phyloP scores from a whole-genome alignment of 2,329 filamentous ascomycete species.

The Alternaria sp. region DNA sequence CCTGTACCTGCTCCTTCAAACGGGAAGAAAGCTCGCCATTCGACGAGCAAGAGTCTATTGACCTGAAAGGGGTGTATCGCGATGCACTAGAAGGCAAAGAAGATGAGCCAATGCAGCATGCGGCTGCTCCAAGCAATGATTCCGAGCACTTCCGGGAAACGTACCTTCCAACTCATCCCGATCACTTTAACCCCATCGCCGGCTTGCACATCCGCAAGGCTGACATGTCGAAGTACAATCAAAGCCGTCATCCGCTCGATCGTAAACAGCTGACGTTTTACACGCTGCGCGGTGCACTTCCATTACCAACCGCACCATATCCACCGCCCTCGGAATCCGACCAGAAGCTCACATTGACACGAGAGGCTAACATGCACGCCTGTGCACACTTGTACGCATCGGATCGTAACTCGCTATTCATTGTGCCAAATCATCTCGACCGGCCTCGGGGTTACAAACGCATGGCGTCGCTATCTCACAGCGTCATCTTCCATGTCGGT shows the following conservation, averaged over 20 bases:
- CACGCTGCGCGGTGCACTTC: slow-evolving; percentile 43
- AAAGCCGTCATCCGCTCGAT: slow-evolving; percentile 43
- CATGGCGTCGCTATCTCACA: slow-evolving; percentile 43
- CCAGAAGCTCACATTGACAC: slow-evolving; percentile 8
- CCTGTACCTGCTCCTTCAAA: slow-evolving; percentile 61
- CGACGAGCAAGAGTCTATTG: slow-evolving; percentile 43
- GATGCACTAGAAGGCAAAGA: slow-evolving; percentile 43
- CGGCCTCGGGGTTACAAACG: slow-evolving; percentile 31
- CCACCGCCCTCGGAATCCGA: slow-evolving; percentile 10
- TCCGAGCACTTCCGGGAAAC: slow-evolving; percentile 36
- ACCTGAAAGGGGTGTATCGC: slow-evolving; percentile 46
- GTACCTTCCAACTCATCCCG: slow-evolving; percentile 38
- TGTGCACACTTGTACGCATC: slow-evolving; percentile 65
- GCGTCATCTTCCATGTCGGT: slow-evolving; percentile 43
- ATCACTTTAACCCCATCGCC: slow-evolving; percentile 50
- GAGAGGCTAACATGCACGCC: slow-evolving; percentile 59
- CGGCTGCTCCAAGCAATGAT: slow-evolving; percentile 27
- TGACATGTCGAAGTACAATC: slow-evolving; percentile 60
- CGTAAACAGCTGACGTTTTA: slow-evolving; percentile 43
- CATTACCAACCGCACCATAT: slow-evolving; percentile 32
- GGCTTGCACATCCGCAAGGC: slow-evolving; percentile 59
- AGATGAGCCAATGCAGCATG: slow-evolving; percentile 36
- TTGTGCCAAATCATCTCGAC: slow-evolving; percentile 56
- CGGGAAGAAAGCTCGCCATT: slow-evolving; percentile 45
- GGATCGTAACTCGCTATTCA: slow-evolving; percentile 61